A percentile compares a stretch with the other conserved stretches of the same genome.
Evolutionary conservation across 176 grass and related monocot species (phyloP).

Genomic region (Phoenix roebelenii): DNA sequence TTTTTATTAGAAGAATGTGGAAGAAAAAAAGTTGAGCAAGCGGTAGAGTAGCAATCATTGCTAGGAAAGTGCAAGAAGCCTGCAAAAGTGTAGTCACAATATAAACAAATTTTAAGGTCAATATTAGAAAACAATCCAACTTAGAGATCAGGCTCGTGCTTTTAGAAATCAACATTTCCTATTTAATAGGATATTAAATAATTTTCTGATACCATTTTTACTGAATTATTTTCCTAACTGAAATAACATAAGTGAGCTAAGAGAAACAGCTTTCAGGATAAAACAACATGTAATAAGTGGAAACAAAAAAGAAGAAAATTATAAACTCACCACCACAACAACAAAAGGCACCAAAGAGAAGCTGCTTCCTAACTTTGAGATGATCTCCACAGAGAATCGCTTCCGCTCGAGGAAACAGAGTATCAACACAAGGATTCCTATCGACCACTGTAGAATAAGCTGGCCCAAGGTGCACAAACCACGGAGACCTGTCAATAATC

Average conservation of each 20-base stretch:
- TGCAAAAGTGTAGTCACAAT: constrained; percentile 29
- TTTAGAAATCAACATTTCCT: too few relatives aligned
- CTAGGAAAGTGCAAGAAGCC: constrained; percentile 79
- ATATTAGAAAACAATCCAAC: too few relatives aligned
- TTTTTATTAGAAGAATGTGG: constrained; percentile 95
- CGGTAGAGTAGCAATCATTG: constrained; percentile 86
- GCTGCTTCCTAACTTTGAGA: constrained; percentile 89
- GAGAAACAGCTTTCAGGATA: not conserved
- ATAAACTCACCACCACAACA: constrained; percentile 80
- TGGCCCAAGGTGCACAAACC: constrained; percentile 72
- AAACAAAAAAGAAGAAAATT: not conserved
- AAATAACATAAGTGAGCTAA: too few relatives aligned
- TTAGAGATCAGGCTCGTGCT: too few relatives aligned
- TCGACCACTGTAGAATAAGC: constrained; percentile 85
- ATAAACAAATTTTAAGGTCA: not conserved
- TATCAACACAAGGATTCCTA: constrained; percentile 69
- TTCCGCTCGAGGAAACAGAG: constrained; percentile 71
- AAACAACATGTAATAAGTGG: not conserved
- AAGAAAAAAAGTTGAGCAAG: constrained; percentile 92
- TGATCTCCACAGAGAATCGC: constrained; percentile 65
- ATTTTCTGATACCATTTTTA: too few relatives aligned
- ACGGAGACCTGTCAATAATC: constrained; percentile 61
- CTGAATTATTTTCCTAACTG: too few relatives aligned
- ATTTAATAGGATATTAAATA: too few relatives aligned
- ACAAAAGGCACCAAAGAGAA: constrained; percentile 83